Evolutionary conservation across 169 alveolate genomes (phyloP).

Genomic region (Eimeria maxima): DNA sequence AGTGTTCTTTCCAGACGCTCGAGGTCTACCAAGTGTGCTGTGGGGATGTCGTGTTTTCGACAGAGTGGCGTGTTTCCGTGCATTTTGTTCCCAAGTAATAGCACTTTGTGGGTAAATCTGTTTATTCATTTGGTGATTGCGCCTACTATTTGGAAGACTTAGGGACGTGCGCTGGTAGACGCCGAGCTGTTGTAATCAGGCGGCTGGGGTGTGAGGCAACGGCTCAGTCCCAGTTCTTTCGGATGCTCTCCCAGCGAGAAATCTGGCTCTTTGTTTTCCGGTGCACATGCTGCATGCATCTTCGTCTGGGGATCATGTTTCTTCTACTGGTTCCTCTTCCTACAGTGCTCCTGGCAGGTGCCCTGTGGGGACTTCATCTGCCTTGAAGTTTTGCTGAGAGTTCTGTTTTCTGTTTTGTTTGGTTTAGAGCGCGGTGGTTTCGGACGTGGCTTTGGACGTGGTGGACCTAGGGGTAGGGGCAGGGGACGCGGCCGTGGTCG

Average conservation of each 20-base stretch:
- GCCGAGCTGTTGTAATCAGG: neutral
- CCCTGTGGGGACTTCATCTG: neutral
- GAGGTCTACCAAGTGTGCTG: neutral
- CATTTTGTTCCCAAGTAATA: neutral
- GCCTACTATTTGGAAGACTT: neutral
- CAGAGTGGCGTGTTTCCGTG: neutral
- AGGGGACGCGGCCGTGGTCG: slow-evolving; percentile 88
- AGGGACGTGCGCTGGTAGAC: neutral
- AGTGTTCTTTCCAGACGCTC: slow-evolving; percentile 13
- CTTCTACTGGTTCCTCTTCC: neutral
- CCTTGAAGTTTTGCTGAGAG: neutral
- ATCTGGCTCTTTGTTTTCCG: neutral
- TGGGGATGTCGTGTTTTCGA: slow-evolving; percentile 20
- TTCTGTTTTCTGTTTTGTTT: neutral
- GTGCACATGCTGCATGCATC: neutral
- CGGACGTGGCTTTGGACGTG: slow-evolving; percentile 87
- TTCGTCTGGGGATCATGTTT: neutral
- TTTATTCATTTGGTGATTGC: neutral
- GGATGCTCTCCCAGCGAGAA: neutral
- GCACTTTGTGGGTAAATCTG: neutral
- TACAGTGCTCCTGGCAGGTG: neutral
- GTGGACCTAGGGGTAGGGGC: slow-evolving; percentile 85
- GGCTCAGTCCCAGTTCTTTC: neutral
- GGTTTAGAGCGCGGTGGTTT: slow-evolving; percentile 85
- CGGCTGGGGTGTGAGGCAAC: neutral